Evolutionary conservation across 1,284 basidiomycete species (phyloP).

Genomic region (Peniophora sp.): DNA sequence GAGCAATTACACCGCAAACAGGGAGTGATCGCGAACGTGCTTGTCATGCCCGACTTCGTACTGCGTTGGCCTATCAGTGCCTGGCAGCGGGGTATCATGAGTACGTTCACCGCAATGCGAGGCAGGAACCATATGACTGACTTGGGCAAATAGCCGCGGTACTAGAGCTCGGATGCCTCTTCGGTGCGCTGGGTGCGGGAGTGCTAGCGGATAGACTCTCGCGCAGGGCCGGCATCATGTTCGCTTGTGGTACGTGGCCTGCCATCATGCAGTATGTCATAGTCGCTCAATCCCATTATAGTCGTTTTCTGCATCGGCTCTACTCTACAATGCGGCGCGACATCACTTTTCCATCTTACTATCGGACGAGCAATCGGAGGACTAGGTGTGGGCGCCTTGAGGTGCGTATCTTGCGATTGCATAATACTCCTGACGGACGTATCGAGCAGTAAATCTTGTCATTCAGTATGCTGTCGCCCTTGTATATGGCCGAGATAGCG

Average conservation of each 20-base stretch:
- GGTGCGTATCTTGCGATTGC: conserved; percentile 26
- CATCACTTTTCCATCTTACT: conserved; percentile 47
- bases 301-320: conserved; percentile 70
- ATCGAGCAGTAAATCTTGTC: background rate
- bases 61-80: conserved; percentile 59
- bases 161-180: conserved; percentile 67
- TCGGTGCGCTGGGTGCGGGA: conserved; percentile 63
- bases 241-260: conserved; percentile 50
- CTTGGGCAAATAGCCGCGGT: conserved; percentile 46
- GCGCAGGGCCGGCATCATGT: conserved; percentile 55
- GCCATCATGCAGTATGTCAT: background rate
- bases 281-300: conserved; percentile 17
- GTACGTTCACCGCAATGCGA: conserved; percentile 31
- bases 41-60: conserved; percentile 74
- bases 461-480: conserved; percentile 64
- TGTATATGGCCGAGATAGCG: conserved; percentile 81
- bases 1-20: no score
- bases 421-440: background rate
- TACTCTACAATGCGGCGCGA: conserved; percentile 56
- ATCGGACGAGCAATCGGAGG: conserved; percentile 68
- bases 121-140: background rate
- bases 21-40: conserved; percentile 63
- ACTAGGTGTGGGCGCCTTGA: conserved; percentile 72
- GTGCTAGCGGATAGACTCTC: conserved; percentile 61
- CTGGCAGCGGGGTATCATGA: conserved; percentile 68